Conservation (phyloP, 2,329 filamentous ascomycete genomes). For the Blastomyces percursus region DNA sequence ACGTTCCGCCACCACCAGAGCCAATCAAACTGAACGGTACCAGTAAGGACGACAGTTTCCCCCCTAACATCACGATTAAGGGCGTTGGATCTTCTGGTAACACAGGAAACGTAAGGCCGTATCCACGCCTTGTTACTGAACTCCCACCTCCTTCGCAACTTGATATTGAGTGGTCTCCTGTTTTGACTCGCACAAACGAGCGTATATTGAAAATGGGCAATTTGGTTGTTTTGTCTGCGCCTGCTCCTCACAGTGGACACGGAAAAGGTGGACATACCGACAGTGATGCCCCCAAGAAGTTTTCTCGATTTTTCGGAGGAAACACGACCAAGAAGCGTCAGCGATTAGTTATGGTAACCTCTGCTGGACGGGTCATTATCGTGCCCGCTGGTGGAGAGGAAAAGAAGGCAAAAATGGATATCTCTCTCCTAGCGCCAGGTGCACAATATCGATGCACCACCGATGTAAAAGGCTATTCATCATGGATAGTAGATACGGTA, state of each 20-base stretch:
- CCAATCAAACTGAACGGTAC: constrained; percentile 60
- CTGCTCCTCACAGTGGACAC: constrained; percentile 62
- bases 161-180: constrained; percentile 97
- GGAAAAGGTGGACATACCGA: constrained; percentile 55
- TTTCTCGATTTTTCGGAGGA: constrained; percentile 86
- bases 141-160: constrained; percentile 91
- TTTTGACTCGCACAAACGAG: constrained; percentile 81
- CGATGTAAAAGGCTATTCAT: constrained; percentile 76
- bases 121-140: constrained; percentile 81
- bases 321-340: constrained; percentile 87
- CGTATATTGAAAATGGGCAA: constrained; percentile 91
- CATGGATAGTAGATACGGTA: constrained; percentile 91
- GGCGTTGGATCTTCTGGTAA: constrained; percentile 34
- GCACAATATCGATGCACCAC: constrained; percentile 68
- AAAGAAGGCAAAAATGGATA: constrained; percentile 86
- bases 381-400: constrained; percentile 88
- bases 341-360: constrained; percentile 88
- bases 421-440: constrained; percentile 67
- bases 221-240: constrained; percentile 68
- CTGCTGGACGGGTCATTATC: constrained; percentile 76
- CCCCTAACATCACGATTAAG: constrained; percentile 30
- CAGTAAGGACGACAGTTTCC: constrained; percentile 29
- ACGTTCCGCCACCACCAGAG: constrained; percentile 65
- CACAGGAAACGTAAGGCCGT: constrained; percentile 45
- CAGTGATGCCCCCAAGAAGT: constrained; percentile 63